A percentile compares a stretch with the other conserved stretches of the same genome.
These are phyloP conservation scores for Solanum dulcamara DNA, from an alignment of 257 asterid species.

Conservation along the genomic window DNA sequence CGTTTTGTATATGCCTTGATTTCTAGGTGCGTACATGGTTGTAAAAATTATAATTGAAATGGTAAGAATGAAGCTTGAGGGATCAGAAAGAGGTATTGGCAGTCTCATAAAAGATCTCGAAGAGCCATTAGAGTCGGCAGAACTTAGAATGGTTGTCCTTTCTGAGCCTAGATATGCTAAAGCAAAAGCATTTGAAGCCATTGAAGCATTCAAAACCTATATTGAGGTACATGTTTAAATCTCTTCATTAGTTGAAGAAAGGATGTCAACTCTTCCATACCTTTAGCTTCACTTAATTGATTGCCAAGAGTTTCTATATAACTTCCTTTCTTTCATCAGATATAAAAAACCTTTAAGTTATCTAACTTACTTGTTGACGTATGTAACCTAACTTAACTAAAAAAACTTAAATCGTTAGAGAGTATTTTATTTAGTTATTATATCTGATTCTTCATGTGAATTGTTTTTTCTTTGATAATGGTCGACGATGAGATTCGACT, in stretches of 20 bases:
- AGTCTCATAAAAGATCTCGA: constrained; percentile 68
- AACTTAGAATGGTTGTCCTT: constrained; percentile 59
- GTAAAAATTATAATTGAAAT: constrained; percentile 80
- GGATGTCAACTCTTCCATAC: background rate
- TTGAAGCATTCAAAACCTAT: constrained; percentile 50
- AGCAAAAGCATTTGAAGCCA: constrained; percentile 58
- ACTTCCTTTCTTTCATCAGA: background rate
- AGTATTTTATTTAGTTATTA: background rate
- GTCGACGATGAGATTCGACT: background rate
- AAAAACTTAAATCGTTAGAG: background rate
- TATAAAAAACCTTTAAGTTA: background rate
- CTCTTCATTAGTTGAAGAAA: background rate
- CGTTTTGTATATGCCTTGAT: background rate
- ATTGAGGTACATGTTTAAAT: constrained; percentile 34
- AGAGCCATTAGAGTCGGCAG: constrained; percentile 68
- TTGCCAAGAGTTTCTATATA: background rate
- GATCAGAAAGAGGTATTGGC: constrained; percentile 64
- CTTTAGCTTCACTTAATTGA: background rate
- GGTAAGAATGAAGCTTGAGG: constrained; percentile 84
- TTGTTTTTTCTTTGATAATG: background rate
- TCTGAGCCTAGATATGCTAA: constrained; percentile 70
- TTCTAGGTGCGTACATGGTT: constrained; percentile 78
- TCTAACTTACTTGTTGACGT: background rate
- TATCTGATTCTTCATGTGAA: background rate
- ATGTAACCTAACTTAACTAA: background rate